Evolutionary conservation across 805 yeast species (phyloP), one percentile per base, ranked within the genome.

Genomic region (Saccharomycopsis olivae): DNA sequence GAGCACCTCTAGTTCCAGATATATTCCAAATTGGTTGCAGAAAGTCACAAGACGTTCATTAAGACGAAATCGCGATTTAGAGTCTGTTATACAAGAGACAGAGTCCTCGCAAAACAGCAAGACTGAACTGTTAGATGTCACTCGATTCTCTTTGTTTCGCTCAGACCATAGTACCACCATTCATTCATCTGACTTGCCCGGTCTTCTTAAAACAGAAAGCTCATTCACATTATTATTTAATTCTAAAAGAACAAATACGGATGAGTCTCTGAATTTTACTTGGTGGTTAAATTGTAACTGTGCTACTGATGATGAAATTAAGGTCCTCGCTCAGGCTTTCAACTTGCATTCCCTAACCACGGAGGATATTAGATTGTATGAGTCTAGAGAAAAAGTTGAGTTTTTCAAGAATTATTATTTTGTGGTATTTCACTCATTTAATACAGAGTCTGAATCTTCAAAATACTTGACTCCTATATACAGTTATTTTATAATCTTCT

Each of bases 341-440:
- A 95, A 95, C 8, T 84, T 89, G 62, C 97, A 92, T 66, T 97
- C 97, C 24, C 76, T 89, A 67, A 89, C 97, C 0, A 86, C 95
- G 1, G 97, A 89, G 63, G 98, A 89, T 78, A 88, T 89, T 49
- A 67, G 95, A 45, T 84, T 86, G 75, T 94, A 87, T 62, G 97
- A 92, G 62, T 75, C 95, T 18, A 87, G 97, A 61, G 98, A 89
- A 65, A 89, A 89, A 60, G 96, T 89, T 24, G 97, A 89, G 62
- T 66, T 88, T 47, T 92, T 92, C 69, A 75, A 77, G 51, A 73
- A 75, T 50, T 89, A 89, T 61, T 89, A 89, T 61, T 86, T 92
- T 65, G 95, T 89, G 32, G 83, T 94, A 69, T 92, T 89, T 74
- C 96, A 89, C 59, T 83, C 96, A 3, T 92, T 92, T 61, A 96